Evolutionary conservation across 192 early-diverging fungal species (phyloP).

Genomic region (Coemansia guatemalensis): DNA sequence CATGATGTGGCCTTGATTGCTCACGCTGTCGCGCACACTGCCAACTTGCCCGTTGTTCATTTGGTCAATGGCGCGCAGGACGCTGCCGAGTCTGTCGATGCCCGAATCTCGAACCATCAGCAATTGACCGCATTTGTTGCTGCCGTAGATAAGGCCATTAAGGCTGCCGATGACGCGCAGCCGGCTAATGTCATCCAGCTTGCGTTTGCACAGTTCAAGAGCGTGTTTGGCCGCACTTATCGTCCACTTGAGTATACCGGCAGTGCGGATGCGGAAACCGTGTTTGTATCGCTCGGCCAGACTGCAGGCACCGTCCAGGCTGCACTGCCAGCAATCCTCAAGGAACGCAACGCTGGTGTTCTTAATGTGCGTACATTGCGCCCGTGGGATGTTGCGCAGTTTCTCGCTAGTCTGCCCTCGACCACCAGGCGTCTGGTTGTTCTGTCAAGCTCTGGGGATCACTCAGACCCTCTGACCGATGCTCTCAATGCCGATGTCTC

Average conservation of each 20-base stretch:
- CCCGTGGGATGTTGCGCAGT: slow-evolving; percentile 79
- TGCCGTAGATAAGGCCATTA: slow-evolving; percentile 5
- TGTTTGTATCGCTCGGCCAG: slow-evolving; percentile 77
- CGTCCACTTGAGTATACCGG: slow-evolving; percentile 84
- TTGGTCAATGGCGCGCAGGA: slow-evolving; percentile 70
- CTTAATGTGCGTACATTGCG: slow-evolving; percentile 77
- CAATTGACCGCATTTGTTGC: slow-evolving; percentile 53
- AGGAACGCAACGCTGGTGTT: slow-evolving; percentile 60
- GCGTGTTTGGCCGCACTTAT: slow-evolving; percentile 62
- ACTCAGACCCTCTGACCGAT: slow-evolving; percentile 47
- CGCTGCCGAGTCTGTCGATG: slow-evolving; percentile 55
- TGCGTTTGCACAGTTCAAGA: slow-evolving; percentile 47
- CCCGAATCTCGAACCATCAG: slow-evolving; percentile 56
- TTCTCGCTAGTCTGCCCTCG: slow-evolving; percentile 67
- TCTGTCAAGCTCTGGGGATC: slow-evolving; percentile 61
- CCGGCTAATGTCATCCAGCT: slow-evolving; percentile 18
- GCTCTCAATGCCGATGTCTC: slow-evolving; percentile 75
- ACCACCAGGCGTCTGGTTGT: slow-evolving; percentile 71
- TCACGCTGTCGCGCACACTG: slow-evolving; percentile 68
- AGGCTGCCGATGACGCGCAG: background rate
- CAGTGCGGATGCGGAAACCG: slow-evolving; percentile 64
- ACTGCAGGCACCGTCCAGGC: slow-evolving; percentile 54
- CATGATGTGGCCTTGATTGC: slow-evolving; percentile 86
- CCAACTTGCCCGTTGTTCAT: slow-evolving; percentile 76
- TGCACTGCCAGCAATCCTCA: slow-evolving; percentile 52